Conservation (phyloP, 1,284 basidiomycete genomes). For the Austroboletus novae-zelandiae region DNA sequence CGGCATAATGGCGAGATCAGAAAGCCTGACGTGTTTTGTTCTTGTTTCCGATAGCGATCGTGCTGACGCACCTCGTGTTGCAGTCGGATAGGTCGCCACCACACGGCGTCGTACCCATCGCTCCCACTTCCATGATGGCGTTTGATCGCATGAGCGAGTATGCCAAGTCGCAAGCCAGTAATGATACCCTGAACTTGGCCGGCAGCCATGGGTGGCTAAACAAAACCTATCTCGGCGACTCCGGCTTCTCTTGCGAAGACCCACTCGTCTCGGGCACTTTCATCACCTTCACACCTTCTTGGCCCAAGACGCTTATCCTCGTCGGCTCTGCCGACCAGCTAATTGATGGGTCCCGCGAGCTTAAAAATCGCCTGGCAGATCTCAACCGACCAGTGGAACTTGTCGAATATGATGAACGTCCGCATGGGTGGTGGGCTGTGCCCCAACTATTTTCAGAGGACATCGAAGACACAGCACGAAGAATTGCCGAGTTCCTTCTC, state of each 20-base stretch:
- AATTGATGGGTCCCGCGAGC: slow-evolving; percentile 9
- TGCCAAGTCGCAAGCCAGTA: background rate
- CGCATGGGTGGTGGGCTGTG: slow-evolving; percentile 25
- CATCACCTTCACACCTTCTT: slow-evolving; percentile 15
- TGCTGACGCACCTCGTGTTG: slow-evolving; percentile 23
- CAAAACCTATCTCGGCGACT: slow-evolving; percentile 13
- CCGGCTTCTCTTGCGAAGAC: slow-evolving; percentile 6
- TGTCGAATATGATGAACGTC: slow-evolving; percentile 25
- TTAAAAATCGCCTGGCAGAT: slow-evolving; percentile 7
- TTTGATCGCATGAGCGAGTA: background rate
- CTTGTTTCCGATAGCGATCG: slow-evolving; percentile 13
- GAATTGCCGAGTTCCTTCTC: slow-evolving; percentile 13
- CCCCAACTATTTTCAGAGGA: slow-evolving; percentile 15
- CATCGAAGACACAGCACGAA: slow-evolving; percentile 12
- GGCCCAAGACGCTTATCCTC: slow-evolving; percentile 27
- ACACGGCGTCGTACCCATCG: slow-evolving; percentile 9
- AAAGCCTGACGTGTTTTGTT: background rate
- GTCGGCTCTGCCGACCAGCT: slow-evolving; percentile 20
- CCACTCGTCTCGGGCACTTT: slow-evolving; percentile 20
- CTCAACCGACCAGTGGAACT: slow-evolving; percentile 14
- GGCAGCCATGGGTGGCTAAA: fast-evolving
- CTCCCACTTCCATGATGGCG: slow-evolving; percentile 2
- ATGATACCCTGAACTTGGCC: slow-evolving; percentile 7
- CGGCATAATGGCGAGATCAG: background rate
- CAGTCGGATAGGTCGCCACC: slow-evolving; percentile 10